phyloP scores from a whole-genome alignment of 2,329 filamentous ascomycete genomes.

The Nemania serpens region DNA sequence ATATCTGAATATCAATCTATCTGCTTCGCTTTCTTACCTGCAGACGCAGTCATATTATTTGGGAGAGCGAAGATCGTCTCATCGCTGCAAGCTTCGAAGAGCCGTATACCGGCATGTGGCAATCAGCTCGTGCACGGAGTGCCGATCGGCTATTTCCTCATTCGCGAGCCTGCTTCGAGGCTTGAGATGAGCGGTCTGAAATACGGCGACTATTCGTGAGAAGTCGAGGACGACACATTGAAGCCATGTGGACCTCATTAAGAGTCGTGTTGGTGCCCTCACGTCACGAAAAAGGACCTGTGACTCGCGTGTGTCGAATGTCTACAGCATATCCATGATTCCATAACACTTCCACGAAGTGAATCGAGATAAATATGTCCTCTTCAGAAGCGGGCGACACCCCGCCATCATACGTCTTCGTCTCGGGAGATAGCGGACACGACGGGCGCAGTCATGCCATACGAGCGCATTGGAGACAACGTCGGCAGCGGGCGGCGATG shows the following conservation, averaged over 20 bases:
- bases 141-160: neutral
- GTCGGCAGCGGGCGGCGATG: constrained; percentile 15
- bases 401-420: constrained; percentile 16
- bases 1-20: neutral
- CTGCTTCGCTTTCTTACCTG: neutral
- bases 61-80: too few relatives aligned
- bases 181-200: neutral
- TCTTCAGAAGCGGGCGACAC: constrained; percentile 14
- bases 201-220: neutral
- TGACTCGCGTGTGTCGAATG: neutral
- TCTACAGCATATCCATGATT: neutral
- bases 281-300: neutral
- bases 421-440: constrained; percentile 9
- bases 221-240: neutral
- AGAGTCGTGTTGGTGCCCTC: neutral
- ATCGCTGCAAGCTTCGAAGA: neutral
- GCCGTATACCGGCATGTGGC: constrained; percentile 2
- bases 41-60: neutral
- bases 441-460: constrained; percentile 22
- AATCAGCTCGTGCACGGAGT: neutral
- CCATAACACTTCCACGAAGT: neutral
- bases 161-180: neutral
- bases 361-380: neutral
- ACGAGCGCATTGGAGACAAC: constrained; percentile 23
- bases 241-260: neutral